phyloP scores from a whole-genome alignment of 2,329 filamentous ascomycete species.

The Trichoderma hamatum region DNA sequence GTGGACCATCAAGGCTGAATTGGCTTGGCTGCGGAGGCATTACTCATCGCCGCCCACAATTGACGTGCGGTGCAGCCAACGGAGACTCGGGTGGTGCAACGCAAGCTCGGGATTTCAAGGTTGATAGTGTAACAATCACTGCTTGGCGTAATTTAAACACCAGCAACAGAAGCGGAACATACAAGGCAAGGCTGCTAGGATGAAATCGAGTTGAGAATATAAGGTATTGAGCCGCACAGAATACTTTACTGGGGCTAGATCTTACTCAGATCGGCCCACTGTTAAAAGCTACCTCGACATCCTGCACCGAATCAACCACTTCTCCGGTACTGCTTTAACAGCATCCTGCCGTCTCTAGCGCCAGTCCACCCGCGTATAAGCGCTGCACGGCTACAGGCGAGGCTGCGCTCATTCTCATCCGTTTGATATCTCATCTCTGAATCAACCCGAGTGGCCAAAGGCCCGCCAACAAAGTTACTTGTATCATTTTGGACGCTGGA shows the following conservation, averaged over 20 bases:
- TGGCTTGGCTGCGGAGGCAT: background rate
- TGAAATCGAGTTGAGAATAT: background rate
- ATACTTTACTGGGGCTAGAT: background rate
- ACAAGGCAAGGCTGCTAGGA: background rate
- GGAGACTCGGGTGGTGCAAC: background rate
- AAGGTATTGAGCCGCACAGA: background rate
- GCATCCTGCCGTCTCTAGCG: background rate
- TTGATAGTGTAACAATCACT: background rate
- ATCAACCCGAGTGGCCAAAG: background rate
- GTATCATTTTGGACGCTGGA: background rate
- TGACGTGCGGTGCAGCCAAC: background rate
- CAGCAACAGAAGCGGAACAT: background rate
- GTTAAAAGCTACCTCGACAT: background rate
- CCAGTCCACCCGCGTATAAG: background rate
- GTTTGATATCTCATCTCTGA: background rate
- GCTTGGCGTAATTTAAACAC: background rate
- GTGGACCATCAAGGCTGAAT: background rate
- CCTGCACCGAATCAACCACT: no score
- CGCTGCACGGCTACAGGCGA: slow-evolving; percentile 24
- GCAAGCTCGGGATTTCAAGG: background rate
- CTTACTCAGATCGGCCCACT: background rate
- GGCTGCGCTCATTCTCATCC: slow-evolving; percentile 19
- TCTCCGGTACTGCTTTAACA: background rate
- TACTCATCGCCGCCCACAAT: background rate
- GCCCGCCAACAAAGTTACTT: background rate